Base-by-base conservation (phyloP, 23 red algal species). In the Gracilariopsis chorda region DNA sequence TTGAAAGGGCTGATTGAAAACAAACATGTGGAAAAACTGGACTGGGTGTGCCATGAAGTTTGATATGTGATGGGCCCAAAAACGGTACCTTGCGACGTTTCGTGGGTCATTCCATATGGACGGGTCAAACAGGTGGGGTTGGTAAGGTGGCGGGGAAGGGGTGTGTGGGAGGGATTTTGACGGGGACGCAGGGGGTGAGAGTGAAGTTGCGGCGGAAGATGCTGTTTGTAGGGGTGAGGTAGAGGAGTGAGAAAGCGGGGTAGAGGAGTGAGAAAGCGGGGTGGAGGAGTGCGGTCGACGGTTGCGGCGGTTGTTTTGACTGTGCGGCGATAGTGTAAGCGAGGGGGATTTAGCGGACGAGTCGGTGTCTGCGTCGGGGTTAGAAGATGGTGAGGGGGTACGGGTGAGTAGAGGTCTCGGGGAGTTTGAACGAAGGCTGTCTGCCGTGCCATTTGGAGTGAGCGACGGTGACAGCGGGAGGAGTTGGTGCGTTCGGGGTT, bases 21-120 rank as follows among this genome's bases (percentile, higher is more conserved):
- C 85, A 53, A 89, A 89, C 59, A 77, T 60, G 55, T 78, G 69
- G 58, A 77, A 89, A 51, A 89, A 89, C 30, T 60, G 68, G 29
- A 77, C 72, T 24, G 85, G 85, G 47, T 89, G 85, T 20, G 85
- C 85, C 85, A 89, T 89, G 70, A 89, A 89, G 43, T 55, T 51
- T 14, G 85, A 89, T 55, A 89, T 89, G 72, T 89, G 85, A 45
- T 76, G 48, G 47, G 85, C 65, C 85, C 85, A 89, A n/a, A 89
- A 47, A 59, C 85, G 85, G 37, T 89, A 89, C 53, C 49, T 89
- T 27, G 85, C 68, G 51, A 89, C 85, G 53, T 60, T 76, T 55
- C 58, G 23, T 42, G 82, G 82, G 58, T 89, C 85, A 52, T 76
- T 65, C 85, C 85, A 89, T 53, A 63, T 46, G 37, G 78, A 73